Evolutionary conservation across 306 rosid genomes (phyloP).

Genomic region (Dalbergia cultrata): DNA sequence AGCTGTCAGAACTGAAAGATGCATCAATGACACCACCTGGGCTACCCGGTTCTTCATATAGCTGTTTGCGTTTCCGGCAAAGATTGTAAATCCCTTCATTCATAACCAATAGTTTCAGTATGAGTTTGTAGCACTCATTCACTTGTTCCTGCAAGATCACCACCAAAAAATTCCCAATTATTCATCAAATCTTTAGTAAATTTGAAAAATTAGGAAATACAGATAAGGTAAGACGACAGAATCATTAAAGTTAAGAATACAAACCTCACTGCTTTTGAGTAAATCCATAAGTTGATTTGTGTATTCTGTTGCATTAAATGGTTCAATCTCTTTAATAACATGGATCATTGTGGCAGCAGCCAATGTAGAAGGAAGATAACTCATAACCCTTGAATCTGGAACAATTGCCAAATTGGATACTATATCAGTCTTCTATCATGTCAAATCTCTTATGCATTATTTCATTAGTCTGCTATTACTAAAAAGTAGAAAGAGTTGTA

Average conservation of each 20-base stretch:
- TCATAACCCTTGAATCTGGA: constrained; percentile 72
- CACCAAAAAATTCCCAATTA: constrained; percentile 20
- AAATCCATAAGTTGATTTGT: constrained; percentile 62
- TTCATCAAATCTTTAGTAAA: constrained; percentile 1
- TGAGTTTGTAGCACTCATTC: constrained; percentile 68
- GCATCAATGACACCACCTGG: constrained; percentile 71
- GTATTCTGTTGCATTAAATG: constrained; percentile 57
- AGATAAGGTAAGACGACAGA: background rate
- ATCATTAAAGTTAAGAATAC: constrained; percentile 37
- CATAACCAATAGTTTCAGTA: constrained; percentile 52
- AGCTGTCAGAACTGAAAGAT: constrained; percentile 68
- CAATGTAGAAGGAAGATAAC: constrained; percentile 69
- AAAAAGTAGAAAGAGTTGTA: background rate
- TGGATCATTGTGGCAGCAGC: constrained; percentile 82
- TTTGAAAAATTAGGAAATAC: constrained; percentile 20
- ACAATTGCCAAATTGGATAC: background rate
- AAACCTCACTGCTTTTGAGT: constrained; percentile 68
- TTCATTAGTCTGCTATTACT: background rate
- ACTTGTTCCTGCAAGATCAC: constrained; percentile 63
- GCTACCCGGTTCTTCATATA: constrained; percentile 57
- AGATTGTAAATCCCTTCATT: constrained; percentile 43
- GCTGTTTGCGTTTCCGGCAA: constrained; percentile 58
- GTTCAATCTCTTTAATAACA: constrained; percentile 68
- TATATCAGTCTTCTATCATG: background rate
- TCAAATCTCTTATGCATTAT: background rate